Conservation (phyloP, 1,284 basidiomycete genomes). For the Marasmius tenuissimus region DNA sequence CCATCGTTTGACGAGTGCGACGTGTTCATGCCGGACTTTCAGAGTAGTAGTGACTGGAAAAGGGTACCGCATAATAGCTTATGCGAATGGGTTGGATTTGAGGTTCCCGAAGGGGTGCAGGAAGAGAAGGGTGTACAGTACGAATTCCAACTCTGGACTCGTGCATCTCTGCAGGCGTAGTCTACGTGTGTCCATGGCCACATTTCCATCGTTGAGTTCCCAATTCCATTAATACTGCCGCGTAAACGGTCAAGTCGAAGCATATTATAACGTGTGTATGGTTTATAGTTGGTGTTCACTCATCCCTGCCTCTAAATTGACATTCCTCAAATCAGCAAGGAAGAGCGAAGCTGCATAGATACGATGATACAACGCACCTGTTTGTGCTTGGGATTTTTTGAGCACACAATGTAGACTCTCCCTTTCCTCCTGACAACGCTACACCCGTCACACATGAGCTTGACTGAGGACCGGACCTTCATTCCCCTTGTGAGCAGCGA, state of each 20-base stretch:
- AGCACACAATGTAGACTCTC: conserved; percentile 91
- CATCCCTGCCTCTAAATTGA: conserved; percentile 61
- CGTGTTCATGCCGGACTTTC: conserved; percentile 81
- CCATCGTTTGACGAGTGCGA: conserved; percentile 85
- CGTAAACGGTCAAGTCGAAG: not conserved
- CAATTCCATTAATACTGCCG: not conserved
- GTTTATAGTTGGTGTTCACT: conserved; percentile 2
- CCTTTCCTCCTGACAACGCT: conserved; percentile 87
- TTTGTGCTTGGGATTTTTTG: conserved; percentile 96
- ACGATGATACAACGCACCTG: conserved; percentile 65
- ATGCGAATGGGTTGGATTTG: conserved; percentile 75
- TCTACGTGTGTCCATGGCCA: not conserved
- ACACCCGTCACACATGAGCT: conserved; percentile 90
- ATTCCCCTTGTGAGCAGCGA: conserved; percentile 70
- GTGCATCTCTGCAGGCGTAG: conserved; percentile 23
- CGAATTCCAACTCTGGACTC: conserved; percentile 92
- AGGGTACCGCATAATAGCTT: conserved; percentile 62
- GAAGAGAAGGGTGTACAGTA: conserved; percentile 83
- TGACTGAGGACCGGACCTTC: conserved; percentile 96
- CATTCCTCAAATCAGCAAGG: conserved; percentile 2
- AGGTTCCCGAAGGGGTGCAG: conserved; percentile 74
- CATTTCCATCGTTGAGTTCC: not conserved
- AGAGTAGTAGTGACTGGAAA: conserved; percentile 49
- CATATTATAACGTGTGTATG: not conserved
- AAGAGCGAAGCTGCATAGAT: conserved; percentile 1